These are phyloP conservation scores for Lactarius deliciosus DNA, from an alignment of 768 basidiomycete species.

Conservation along the genomic window DNA sequence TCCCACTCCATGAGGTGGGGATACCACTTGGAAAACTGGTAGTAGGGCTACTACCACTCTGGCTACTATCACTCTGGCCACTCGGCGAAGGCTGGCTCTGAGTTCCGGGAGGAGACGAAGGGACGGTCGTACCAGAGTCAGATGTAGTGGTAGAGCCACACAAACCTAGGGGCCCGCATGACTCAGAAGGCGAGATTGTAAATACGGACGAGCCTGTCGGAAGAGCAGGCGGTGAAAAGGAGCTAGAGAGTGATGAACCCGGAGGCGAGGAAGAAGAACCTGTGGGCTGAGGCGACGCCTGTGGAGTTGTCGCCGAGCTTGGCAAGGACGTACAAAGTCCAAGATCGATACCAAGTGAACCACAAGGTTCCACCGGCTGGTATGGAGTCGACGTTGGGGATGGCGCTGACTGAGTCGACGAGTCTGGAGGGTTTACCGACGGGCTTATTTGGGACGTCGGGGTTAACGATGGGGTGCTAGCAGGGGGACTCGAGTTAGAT, in stretches of 20 bases:
- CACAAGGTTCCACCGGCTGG: slow-evolving; percentile 3
- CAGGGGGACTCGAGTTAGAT: slow-evolving; percentile 7
- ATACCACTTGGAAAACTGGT: background rate
- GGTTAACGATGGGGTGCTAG: background rate
- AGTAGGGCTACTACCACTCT: background rate
- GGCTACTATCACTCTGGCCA: background rate
- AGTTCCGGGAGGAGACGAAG: background rate
- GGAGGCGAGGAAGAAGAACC: slow-evolving; percentile 36
- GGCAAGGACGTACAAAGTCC: background rate
- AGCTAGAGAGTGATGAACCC: slow-evolving; percentile 35
- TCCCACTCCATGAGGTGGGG: background rate
- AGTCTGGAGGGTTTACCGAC: background rate
- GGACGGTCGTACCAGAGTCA: background rate
- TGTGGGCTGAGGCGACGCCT: background rate
- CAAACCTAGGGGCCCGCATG: slow-evolving; percentile 9
- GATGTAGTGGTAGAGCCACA: background rate
- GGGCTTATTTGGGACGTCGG: background rate
- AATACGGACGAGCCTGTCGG: too few species aligned
- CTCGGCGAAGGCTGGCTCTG: background rate
- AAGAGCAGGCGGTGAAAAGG: too few species aligned
- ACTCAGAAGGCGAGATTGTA: slow-evolving; percentile 16
- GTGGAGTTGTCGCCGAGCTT: background rate
- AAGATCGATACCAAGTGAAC: background rate
- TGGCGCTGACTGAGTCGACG: slow-evolving; percentile 28
- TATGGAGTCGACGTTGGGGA: background rate